Percentiles rank a stretch among this genome's conserved stretches.
These are phyloP conservation scores for Aspergillus bombycis DNA, from an alignment of 2,329 filamentous ascomycete species.

Conservation along the genomic window DNA sequence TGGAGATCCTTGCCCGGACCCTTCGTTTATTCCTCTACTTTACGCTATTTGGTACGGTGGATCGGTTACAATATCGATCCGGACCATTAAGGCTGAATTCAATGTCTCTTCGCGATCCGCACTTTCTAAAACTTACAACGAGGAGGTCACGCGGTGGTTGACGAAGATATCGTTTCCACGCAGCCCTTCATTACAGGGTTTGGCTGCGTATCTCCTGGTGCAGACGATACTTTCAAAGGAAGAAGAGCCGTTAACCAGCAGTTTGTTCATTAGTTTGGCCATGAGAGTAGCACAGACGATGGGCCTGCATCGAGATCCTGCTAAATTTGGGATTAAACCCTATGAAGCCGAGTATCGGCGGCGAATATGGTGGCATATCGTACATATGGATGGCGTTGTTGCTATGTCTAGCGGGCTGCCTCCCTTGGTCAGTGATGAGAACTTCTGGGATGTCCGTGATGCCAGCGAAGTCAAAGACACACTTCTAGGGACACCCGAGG, in stretches of 20 bases:
- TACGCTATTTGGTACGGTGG: constrained; percentile 55
- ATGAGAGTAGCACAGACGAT: constrained; percentile 53
- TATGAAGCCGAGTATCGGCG: constrained; percentile 50
- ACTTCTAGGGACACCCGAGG: constrained; percentile 41
- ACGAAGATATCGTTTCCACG: constrained; percentile 49
- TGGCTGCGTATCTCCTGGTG: constrained; percentile 52
- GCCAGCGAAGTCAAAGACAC: constrained; percentile 53
- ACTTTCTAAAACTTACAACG: constrained; percentile 44
- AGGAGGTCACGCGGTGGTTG: constrained; percentile 49
- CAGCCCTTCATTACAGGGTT: constrained; percentile 48
- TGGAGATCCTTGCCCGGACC: constrained; percentile 41
- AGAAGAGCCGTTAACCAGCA: constrained; percentile 53
- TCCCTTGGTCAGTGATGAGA: constrained; percentile 51
- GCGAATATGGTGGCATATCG: constrained; percentile 54
- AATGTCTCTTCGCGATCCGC: constrained; percentile 37
- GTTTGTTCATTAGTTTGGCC: constrained; percentile 51
- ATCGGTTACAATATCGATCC: constrained; percentile 47
- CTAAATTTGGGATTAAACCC: constrained; percentile 49
- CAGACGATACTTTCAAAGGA: constrained; percentile 52
- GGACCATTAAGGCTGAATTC: constrained; percentile 46
- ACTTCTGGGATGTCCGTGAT: constrained; percentile 52
- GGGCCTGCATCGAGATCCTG: constrained; percentile 53
- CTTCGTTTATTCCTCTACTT: constrained; percentile 48
- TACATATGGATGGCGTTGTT: constrained; percentile 54
- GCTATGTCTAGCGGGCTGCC: constrained; percentile 54